Evolutionary conservation across 192 early-diverging fungal species (phyloP).

Genomic region (Rhizophagus sp.): DNA sequence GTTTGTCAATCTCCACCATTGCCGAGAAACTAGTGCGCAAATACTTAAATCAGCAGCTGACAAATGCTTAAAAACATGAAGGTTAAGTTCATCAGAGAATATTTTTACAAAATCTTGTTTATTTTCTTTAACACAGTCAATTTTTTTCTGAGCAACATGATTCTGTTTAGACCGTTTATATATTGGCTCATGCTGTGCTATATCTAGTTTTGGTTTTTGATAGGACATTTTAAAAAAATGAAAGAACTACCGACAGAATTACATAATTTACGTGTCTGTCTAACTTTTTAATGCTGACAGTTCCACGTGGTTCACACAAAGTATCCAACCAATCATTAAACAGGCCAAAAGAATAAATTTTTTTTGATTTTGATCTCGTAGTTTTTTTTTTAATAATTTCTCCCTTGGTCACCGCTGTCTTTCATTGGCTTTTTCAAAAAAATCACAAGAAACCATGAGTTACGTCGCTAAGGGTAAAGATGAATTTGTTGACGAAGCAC

Average conservation of each 20-base stretch:
- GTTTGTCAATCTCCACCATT: conserved; percentile 44
- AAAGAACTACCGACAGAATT: no score
- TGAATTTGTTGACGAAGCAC: conserved; percentile 24
- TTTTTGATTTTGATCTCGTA: not conserved
- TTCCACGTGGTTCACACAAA: not conserved
- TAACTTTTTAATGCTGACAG: no score
- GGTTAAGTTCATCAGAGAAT: conserved; percentile 50
- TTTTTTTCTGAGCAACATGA: not conserved
- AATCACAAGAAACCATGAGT: conserved; percentile 23
- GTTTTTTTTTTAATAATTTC: not conserved
- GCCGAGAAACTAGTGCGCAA: conserved; percentile 36
- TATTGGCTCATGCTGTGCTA: not conserved
- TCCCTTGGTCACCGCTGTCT: conserved; percentile 33
- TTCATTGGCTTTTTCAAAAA: not conserved
- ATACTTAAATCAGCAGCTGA: conserved; percentile 41
- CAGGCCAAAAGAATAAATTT: not conserved
- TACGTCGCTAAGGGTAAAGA: conserved; percentile 32
- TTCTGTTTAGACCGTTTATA: not conserved
- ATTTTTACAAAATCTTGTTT: conserved; percentile 20
- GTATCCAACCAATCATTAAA: not conserved
- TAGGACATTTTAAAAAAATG: not conserved
- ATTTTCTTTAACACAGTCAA: not conserved
- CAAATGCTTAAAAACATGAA: conserved; percentile 46
- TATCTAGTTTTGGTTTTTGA: not conserved
- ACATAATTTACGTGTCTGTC: no score